Evolutionary conservation across 208 protist genomes (phyloP).

Genomic region (Angomonas ambiguus): DNA sequence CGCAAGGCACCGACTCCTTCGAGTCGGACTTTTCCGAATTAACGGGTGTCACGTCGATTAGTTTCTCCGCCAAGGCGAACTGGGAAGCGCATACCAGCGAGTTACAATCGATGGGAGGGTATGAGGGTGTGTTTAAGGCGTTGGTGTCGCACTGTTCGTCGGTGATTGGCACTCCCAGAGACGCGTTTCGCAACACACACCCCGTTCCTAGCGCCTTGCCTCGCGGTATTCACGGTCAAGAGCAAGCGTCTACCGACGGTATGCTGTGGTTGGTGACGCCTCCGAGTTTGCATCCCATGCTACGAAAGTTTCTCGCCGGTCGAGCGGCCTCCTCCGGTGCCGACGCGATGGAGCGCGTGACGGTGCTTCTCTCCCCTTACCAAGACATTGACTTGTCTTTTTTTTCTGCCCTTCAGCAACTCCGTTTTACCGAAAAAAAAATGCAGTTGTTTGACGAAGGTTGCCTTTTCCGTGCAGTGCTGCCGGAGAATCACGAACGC

Average conservation of each 20-base stretch:
- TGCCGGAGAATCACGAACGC: constrained; percentile 76
- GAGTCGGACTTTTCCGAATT: constrained; percentile 82
- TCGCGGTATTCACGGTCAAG: constrained; percentile 71
- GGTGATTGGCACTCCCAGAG: constrained; percentile 55
- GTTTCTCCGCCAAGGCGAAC: constrained; percentile 49
- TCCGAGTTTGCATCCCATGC: constrained; percentile 54
- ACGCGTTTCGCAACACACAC: constrained; percentile 71
- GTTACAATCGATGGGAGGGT: constrained; percentile 52
- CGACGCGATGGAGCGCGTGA: constrained; percentile 88
- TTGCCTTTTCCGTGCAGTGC: constrained; percentile 81
- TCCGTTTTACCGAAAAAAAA: constrained; percentile 89
- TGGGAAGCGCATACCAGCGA: constrained; percentile 72
- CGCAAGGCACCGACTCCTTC: constrained; percentile 65
- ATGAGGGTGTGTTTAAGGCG: constrained; percentile 52
- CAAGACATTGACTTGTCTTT: constrained; percentile 83
- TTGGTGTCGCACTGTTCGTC: constrained; percentile 76
- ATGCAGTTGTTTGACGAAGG: constrained; percentile 89
- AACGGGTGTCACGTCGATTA: constrained; percentile 24
- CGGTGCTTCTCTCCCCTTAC: constrained; percentile 71
- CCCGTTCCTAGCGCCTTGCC: constrained; percentile 43
- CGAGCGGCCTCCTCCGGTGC: constrained; percentile 68
- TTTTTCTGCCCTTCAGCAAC: constrained; percentile 85
- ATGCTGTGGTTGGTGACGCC: constrained; percentile 88
- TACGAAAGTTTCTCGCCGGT: constrained; percentile 59
- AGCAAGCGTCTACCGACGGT: constrained; percentile 73